Base-by-base conservation (phyloP, 1,139 yeast species). In the Hemisphaericaspora lyxosophila region DNA sequence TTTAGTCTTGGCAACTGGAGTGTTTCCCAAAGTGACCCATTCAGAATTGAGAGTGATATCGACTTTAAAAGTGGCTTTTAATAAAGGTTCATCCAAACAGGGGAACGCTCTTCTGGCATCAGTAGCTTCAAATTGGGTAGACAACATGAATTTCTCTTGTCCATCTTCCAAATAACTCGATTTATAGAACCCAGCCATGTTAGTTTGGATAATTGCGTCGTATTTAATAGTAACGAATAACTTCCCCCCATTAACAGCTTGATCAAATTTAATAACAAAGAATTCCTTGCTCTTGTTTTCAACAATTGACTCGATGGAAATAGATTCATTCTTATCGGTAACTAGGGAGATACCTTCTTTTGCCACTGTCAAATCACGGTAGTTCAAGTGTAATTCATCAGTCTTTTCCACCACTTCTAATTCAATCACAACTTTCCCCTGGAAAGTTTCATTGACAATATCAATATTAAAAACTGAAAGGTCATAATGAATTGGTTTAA, bases 31-130 rank as follows among this genome's bases (percentile, higher is more conserved):
- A 39, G 81, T 85, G 17, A 87, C 83, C 62, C 80, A 72, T 35
- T 73, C 61, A 43, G 70, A 64, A 39, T 73, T 75, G 30, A 83
- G 73, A 19, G 79, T 68, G 47, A 86, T 65, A 20, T 80, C 70
- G 42, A 86, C 75, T 41, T 76, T 78, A 53, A 80, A 85, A 17
- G 86, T 75, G 7, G 94, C 86, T 62, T 85, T 85, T 44, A 82
- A 69, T 39, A 78, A 75, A 19, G 95, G 95, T 58, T 85, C 94
- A 57, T 85, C 94, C 48, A 83, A 78, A 55, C 87, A 84, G 13
- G 95, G 95, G 65, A 85, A 82, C 1, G 94, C 90, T 53, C 88
- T 74, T 60, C 95, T 80, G 37, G 90, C 88, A 57, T 85, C 90
- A 20, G 90, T 83, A 24, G 95, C 85, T 62, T 85, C 95, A 74